Conservation (phyloP, 2,329 filamentous ascomycete genomes). For the Phymatotrichopsis omnivora region DNA sequence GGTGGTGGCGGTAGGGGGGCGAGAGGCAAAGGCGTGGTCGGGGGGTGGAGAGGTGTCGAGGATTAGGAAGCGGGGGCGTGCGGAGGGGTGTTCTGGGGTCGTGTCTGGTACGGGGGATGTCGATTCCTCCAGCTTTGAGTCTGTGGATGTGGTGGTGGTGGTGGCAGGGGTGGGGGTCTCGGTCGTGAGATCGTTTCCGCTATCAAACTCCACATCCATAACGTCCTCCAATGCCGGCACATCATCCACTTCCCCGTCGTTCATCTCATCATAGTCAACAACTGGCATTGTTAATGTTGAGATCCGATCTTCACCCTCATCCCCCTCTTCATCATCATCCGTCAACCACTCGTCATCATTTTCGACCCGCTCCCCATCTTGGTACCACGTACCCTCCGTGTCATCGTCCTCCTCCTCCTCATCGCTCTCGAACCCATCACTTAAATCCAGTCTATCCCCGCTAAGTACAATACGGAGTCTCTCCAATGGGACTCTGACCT, state of each 20-base stretch:
- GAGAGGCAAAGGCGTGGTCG: conserved; percentile 38
- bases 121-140: too few species aligned
- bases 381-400: conserved; percentile 37
- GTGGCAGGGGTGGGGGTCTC: conserved; percentile 3
- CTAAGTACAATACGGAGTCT: conserved; percentile 40
- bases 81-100: conserved; percentile 14
- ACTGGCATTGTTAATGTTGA: conserved; percentile 4
- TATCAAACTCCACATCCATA: conserved; percentile 3
- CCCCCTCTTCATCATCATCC: conserved; percentile 37
- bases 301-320: conserved; percentile 19
- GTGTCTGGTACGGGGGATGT: conserved; percentile 26
- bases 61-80: conserved; percentile 35
- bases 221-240: conserved; percentile 5
- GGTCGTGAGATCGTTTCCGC: not conserved
- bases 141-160: too few species aligned
- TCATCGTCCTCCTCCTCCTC: conserved; percentile 27
- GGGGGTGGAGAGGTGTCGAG: conserved; percentile 39
- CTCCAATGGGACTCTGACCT: conserved; percentile 43
- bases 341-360: conserved; percentile 37
- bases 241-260: not conserved
- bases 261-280: conserved; percentile 8
- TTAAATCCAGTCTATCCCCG: conserved; percentile 36
- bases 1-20: conserved; percentile 24
- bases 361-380: conserved; percentile 38
- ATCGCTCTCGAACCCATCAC: conserved; percentile 33